Evolutionary conservation across 2,329 filamentous ascomycete species (phyloP).

Genomic region (Tolypocladium ophioglossoides): DNA sequence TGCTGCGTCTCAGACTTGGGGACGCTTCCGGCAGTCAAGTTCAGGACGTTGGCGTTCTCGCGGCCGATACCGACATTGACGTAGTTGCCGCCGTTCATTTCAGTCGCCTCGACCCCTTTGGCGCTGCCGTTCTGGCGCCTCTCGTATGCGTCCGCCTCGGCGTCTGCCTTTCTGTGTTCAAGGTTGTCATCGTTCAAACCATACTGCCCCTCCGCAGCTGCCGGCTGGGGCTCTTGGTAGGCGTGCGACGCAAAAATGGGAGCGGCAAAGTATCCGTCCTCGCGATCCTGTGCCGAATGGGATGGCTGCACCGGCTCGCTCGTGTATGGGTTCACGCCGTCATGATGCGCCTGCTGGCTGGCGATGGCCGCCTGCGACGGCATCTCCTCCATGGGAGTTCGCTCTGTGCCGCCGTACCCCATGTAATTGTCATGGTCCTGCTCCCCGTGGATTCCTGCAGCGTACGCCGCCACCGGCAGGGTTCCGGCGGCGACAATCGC

Average conservation of each 20-base stretch:
- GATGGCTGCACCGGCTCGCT: conserved; percentile 27
- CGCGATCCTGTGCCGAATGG: conserved; percentile 6
- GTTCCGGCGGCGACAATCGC: conserved; percentile 48
- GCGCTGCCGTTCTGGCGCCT: not conserved
- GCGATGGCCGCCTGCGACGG: conserved; percentile 40
- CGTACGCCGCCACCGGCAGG: conserved; percentile 27
- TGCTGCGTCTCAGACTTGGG: conserved; percentile 12
- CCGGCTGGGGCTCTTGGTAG: conserved; percentile 5
- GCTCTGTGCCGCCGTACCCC: conserved; percentile 35
- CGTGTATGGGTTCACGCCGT: conserved; percentile 49
- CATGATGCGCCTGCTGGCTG: conserved; percentile 37
- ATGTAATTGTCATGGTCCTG: conserved; percentile 16
- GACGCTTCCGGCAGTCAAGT: conserved; percentile 5
- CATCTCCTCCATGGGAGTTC: conserved; percentile 35
- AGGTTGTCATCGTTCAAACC: not conserved
- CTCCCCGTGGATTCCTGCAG: conserved; percentile 18
- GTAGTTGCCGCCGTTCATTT: conserved; percentile 6
- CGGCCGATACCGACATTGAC: conserved; percentile 2
- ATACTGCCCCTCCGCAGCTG: not conserved
- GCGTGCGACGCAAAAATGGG: conserved; percentile 8
- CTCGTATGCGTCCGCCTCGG: not conserved
- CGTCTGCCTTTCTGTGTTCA: not conserved
- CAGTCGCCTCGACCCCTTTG: not conserved
- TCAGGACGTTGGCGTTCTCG: conserved; percentile 8
- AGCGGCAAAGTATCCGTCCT: conserved; percentile 9